Evolutionary conservation across 257 asterid species (phyloP).

Genomic region (Eustoma russellianum): DNA sequence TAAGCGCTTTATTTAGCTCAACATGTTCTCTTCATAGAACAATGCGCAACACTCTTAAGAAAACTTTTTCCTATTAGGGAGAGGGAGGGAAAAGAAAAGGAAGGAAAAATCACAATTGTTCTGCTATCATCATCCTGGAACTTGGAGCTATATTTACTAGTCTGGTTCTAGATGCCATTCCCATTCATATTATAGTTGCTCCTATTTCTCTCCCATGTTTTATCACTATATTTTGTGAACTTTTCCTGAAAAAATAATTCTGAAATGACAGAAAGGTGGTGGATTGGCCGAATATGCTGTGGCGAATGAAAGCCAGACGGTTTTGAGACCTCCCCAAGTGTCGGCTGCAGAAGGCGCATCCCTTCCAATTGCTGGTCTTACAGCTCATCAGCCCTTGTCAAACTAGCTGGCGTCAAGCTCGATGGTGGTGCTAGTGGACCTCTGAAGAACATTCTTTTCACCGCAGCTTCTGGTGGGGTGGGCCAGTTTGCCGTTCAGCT

Average conservation of each 20-base stretch:
- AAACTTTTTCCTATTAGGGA: too few relatives aligned
- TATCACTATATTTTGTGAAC: too few relatives aligned
- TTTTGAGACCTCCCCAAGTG: slow-evolving; percentile 36
- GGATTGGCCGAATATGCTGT: slow-evolving; percentile 58
- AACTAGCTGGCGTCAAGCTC: slow-evolving; percentile 32
- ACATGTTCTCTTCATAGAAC: too few relatives aligned
- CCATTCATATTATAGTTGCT: too few relatives aligned
- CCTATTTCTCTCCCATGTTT: too few relatives aligned
- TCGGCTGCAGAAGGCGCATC: slow-evolving; percentile 53
- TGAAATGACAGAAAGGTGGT: slow-evolving; percentile 40
- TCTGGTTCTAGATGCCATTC: too few relatives aligned
- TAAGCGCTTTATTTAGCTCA: too few relatives aligned
- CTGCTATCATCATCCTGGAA: too few relatives aligned
- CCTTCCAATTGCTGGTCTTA: slow-evolving; percentile 50
- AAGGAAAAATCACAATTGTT: too few relatives aligned
- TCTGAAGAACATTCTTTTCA: slow-evolving; percentile 42
- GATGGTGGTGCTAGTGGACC: slow-evolving; percentile 26
- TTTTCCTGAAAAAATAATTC: not conserved
- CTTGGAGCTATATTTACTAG: too few relatives aligned
- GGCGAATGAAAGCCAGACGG: slow-evolving; percentile 44
- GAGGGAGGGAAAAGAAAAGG: too few relatives aligned
- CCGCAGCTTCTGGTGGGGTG: slow-evolving; percentile 71
- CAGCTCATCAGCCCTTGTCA: slow-evolving; percentile 50
- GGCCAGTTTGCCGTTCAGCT: slow-evolving; percentile 70
- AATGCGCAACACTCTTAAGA: too few relatives aligned